phyloP scores from a whole-genome alignment of 2,329 filamentous ascomycete species.

The Xylariaceae sp. region DNA sequence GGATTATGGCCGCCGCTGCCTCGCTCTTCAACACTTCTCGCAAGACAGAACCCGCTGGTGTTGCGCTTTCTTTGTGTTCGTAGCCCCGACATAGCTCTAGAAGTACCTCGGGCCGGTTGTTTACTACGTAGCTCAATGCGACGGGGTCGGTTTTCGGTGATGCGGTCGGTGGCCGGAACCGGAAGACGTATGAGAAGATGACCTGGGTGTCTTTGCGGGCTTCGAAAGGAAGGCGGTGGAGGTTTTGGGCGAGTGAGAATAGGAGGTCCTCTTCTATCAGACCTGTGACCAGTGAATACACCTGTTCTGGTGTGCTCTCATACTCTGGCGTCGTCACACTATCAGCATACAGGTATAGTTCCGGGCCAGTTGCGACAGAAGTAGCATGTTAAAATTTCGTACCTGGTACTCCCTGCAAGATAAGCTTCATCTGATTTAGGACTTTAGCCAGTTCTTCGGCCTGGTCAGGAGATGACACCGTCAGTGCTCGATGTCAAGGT shows the following conservation, averaged over 20 bases:
- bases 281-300: conserved; percentile 82
- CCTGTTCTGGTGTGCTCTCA: conserved; percentile 85
- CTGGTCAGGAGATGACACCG: conserved; percentile 53
- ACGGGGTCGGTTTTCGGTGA: conserved; percentile 77
- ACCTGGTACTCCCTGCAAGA: conserved; percentile 94
- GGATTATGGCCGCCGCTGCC: conserved; percentile 84
- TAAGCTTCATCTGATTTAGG: conserved; percentile 87
- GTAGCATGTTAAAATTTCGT: conserved; percentile 41
- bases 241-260: conserved; percentile 79
- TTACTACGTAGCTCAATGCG: conserved; percentile 87
- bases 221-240: conserved; percentile 91
- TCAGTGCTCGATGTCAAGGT: conserved; percentile 32
- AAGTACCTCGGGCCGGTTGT: conserved; percentile 84
- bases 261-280: conserved; percentile 91
- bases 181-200: conserved; percentile 93
- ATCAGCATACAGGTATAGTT: conserved; percentile 25
- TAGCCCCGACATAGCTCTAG: conserved; percentile 90
- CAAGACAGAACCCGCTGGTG: conserved; percentile 87
- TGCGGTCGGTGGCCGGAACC: conserved; percentile 77
- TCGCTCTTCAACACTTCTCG: conserved; percentile 90
- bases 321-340: conserved; percentile 63
- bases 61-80: conserved; percentile 87
- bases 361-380: neutral
- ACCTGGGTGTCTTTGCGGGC: conserved; percentile 94
- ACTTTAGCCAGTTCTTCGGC: conserved; percentile 87